A percentile compares a stretch with the other conserved stretches of the same genome.
These are phyloP conservation scores for Crassisporium funariophilum DNA, from an alignment of 768 basidiomycete genomes.

Conservation along the genomic window DNA sequence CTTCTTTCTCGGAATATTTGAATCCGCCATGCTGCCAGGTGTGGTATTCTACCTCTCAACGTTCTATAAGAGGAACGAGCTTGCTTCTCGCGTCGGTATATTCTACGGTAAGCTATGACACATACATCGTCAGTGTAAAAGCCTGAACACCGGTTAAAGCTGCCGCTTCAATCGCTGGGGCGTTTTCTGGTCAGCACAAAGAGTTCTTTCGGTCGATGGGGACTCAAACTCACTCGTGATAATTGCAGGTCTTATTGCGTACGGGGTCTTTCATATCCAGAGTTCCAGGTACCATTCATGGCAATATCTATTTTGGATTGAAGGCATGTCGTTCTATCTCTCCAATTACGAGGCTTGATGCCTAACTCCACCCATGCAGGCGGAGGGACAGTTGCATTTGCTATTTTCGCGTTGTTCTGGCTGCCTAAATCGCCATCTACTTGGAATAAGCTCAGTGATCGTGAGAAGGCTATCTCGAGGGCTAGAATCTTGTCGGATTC, in stretches of 20 bases:
- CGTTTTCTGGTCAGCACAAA: constrained; percentile 40
- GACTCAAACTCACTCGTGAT: not conserved
- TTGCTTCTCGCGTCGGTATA: constrained; percentile 50
- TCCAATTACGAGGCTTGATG: not conserved
- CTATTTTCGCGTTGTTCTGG: constrained; percentile 49
- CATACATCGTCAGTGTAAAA: not conserved
- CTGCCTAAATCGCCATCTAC: constrained; percentile 45
- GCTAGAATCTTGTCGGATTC: constrained; percentile 48
- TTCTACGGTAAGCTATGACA: constrained; percentile 46
- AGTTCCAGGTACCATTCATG: constrained; percentile 44
- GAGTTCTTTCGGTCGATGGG: not conserved
- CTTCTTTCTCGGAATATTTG: constrained; percentile 52
- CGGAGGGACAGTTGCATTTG: constrained; percentile 42
- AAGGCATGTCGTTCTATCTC: constrained; percentile 33
- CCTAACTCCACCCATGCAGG: constrained; percentile 35
- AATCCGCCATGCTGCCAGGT: constrained; percentile 51
- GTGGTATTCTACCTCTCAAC: constrained; percentile 55
- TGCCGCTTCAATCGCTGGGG: constrained; percentile 47
- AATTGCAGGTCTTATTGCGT: constrained; percentile 44
- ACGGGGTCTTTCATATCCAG: constrained; percentile 52
- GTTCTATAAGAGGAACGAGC: constrained; percentile 52
- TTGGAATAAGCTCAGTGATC: constrained; percentile 38
- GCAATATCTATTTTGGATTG: constrained; percentile 57
- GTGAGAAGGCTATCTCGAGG: constrained; percentile 43
- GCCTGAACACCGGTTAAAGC: constrained; percentile 22